A percentile compares a stretch with the other conserved stretches of the same genome.
Conservation (phyloP, 1,284 basidiomycete genomes). For the Ceratobasidium sp. region DNA sequence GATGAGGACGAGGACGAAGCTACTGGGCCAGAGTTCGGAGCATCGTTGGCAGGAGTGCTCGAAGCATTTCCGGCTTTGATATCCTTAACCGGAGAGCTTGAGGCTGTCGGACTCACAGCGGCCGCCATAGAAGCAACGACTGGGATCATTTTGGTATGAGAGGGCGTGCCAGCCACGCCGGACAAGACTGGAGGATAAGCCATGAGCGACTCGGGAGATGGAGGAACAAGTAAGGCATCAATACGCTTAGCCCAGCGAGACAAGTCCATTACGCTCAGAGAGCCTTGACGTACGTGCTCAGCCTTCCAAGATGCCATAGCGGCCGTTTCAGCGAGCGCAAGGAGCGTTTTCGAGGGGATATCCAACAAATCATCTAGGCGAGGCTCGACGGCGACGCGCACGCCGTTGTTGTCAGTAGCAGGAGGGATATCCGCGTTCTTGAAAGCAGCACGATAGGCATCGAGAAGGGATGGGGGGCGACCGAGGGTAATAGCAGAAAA, state of each 20-base stretch:
- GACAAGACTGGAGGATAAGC: not conserved
- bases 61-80: not conserved
- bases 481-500: constrained; percentile 33
- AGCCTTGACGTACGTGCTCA: constrained; percentile 40
- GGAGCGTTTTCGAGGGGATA: constrained; percentile 32
- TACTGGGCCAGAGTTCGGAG: not conserved
- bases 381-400: constrained; percentile 26
- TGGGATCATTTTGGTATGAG: constrained; percentile 18
- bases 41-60: not conserved
- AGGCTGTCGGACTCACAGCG: not conserved
- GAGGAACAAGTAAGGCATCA: constrained; percentile 34
- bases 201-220: constrained; percentile 24
- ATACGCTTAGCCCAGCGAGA: constrained; percentile 44
- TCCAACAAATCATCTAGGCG: constrained; percentile 40
- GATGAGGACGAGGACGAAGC: not conserved
- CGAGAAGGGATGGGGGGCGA: constrained; percentile 36
- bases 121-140: constrained; percentile 15
- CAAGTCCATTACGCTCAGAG: constrained; percentile 43
- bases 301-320: constrained; percentile 43
- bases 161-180: not conserved
- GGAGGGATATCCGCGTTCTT: constrained; percentile 2
- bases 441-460: constrained; percentile 36
- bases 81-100: not conserved
- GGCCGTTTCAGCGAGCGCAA: constrained; percentile 41
- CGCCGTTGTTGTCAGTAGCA: constrained; percentile 15